Percentiles rank a stretch among this genome's conserved stretches.
Conservation (phyloP, 768 basidiomycete genomes). For the Suillus plorans region DNA sequence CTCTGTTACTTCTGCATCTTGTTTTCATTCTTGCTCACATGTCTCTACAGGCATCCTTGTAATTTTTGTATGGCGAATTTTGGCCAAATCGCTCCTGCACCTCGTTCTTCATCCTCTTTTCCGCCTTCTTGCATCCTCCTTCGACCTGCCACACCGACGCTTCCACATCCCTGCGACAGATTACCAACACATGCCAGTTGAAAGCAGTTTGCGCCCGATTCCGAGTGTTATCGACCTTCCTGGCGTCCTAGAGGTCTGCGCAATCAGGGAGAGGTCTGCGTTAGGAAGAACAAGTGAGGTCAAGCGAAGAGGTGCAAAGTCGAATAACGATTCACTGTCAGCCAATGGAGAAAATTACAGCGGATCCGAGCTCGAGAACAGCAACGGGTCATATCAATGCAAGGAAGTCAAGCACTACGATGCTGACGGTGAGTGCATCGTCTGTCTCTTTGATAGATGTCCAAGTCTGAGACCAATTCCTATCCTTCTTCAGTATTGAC, state of each 20-base stretch:
- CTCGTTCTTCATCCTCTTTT: constrained; percentile 80
- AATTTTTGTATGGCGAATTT: constrained; percentile 88
- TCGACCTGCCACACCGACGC: constrained; percentile 76
- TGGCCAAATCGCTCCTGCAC: constrained; percentile 78
- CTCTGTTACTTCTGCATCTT: background rate
- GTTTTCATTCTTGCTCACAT: background rate
- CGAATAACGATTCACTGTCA: constrained; percentile 14
- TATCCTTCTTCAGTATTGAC: constrained; percentile 60
- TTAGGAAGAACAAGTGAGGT: constrained; percentile 29
- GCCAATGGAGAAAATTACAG: constrained; percentile 15
- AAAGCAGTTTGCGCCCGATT: constrained; percentile 63
- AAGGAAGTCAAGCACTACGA: constrained; percentile 70
- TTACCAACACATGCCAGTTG: constrained; percentile 67
- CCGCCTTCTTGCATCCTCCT: constrained; percentile 65
- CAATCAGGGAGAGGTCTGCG: constrained; percentile 45
- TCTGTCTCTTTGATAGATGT: constrained; percentile 4
- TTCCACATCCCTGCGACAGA: constrained; percentile 93
- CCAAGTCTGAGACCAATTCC: constrained; percentile 4
- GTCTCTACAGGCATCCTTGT: constrained; percentile 56
- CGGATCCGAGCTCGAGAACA: constrained; percentile 34
- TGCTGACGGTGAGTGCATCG: constrained; percentile 67
- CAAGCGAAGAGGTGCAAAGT: constrained; percentile 23
- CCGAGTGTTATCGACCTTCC: constrained; percentile 87
- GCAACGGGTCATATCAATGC: constrained; percentile 2
- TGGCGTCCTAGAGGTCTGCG: constrained; percentile 36